Evolutionary conservation across 2,329 filamentous ascomycete genomes (phyloP).

Genomic region (Sclerotinia nivalis): DNA sequence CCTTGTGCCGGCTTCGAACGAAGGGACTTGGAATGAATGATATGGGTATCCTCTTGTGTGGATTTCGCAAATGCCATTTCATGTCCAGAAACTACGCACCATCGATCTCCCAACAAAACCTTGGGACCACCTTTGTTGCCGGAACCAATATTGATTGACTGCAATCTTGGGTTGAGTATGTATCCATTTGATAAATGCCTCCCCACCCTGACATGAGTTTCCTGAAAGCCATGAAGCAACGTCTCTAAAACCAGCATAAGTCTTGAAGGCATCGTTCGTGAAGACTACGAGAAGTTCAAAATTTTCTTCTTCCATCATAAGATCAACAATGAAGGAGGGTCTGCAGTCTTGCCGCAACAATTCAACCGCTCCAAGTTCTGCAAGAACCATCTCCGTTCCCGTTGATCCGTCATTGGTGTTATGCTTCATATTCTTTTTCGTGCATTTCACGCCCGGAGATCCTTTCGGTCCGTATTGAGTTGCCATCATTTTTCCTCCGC

Average conservation of each 20-base stretch:
- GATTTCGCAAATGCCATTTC: conserved; percentile 10
- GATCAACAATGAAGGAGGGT: conserved; percentile 1
- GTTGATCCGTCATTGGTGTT: background rate
- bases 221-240: background rate
- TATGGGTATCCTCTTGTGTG: background rate
- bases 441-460: background rate
- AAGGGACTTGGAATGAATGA: background rate
- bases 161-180: background rate
- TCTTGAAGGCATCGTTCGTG: conserved; percentile 5
- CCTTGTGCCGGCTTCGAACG: background rate
- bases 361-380: conserved; percentile 4
- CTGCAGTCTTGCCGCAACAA: conserved; percentile 6
- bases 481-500: background rate
- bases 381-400: background rate
- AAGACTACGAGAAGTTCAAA: background rate
- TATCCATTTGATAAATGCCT: conserved; percentile 5
- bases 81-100: conserved; percentile 3
- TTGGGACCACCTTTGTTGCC: conserved; percentile 1
- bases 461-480: background rate
- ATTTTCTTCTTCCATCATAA: background rate
- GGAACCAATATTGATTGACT: conserved; percentile 6
- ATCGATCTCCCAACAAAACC: background rate
- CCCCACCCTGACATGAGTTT: background rate
- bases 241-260: background rate
- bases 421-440: background rate